Conservation (phyloP, 2,329 filamentous ascomycete genomes). For the Xylaria sp. region DNA sequence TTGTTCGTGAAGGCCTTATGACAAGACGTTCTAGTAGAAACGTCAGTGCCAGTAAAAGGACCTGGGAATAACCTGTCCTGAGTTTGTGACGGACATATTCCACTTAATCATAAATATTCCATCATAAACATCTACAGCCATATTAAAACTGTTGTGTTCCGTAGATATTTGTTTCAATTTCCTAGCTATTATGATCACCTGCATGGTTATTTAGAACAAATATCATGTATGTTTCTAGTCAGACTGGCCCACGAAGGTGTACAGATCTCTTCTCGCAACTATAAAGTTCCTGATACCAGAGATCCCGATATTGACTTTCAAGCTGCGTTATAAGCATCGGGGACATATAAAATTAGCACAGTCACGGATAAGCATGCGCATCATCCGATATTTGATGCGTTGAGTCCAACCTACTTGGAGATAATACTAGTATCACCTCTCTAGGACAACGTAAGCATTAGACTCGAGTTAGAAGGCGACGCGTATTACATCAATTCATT, state of each 20-base stretch:
- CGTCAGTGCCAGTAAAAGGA: neutral
- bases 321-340: neutral
- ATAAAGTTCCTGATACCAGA: no score
- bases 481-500: neutral
- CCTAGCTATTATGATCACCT: no score
- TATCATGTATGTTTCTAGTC: no score
- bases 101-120: neutral
- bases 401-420: no score
- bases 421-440: neutral
- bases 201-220: no score
- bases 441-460: neutral
- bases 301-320: neutral
- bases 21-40: neutral
- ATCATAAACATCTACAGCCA: neutral
- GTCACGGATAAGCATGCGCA: neutral
- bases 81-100: neutral
- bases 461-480: neutral
- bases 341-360: neutral
- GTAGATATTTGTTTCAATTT: neutral
- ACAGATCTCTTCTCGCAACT: no score
- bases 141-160: neutral
- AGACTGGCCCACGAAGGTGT: no score
- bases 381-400: no score
- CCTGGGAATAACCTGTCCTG: neutral
- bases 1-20: no score